These are phyloP conservation scores for Takashimella koratensis DNA, from an alignment of 1,284 basidiomycete genomes.

Conservation along the genomic window DNA sequence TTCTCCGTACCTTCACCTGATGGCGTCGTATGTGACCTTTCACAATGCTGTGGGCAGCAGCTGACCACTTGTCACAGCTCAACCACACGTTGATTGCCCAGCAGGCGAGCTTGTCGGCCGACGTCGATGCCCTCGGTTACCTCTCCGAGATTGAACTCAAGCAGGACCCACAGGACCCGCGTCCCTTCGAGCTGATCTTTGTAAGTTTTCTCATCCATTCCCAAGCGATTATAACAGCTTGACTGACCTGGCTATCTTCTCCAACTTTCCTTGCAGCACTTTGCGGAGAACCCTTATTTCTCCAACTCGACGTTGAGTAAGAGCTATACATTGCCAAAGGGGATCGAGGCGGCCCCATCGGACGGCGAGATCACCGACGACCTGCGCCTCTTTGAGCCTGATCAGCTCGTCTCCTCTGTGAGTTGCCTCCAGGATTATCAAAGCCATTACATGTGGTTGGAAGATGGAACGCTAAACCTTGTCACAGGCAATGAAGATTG, in stretches of 20 bases:
- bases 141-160: slow-evolving; percentile 43
- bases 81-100: slow-evolving; percentile 22
- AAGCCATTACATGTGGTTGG: no score
- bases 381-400: slow-evolving; percentile 30
- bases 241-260: neutral
- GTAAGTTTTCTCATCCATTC: slow-evolving; percentile 23
- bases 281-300: slow-evolving; percentile 49
- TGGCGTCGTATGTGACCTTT: neutral
- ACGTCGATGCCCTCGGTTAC: slow-evolving; percentile 42
- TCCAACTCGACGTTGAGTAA: slow-evolving; percentile 41
- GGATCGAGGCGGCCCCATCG: slow-evolving; percentile 19
- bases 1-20: neutral
- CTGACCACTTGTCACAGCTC: slow-evolving; percentile 13
- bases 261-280: slow-evolving; percentile 25
- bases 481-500: no score
- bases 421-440: no score
- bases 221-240: neutral
- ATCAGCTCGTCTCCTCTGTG: slow-evolving; percentile 27
- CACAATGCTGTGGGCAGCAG: neutral
- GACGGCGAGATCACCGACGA: slow-evolving; percentile 38
- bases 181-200: slow-evolving; percentile 45
- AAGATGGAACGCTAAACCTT: no score
- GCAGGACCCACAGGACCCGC: slow-evolving; percentile 43
- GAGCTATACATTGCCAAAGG: slow-evolving; percentile 35
- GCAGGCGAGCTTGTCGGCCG: slow-evolving; percentile 27